Base-by-base conservation (phyloP, 495 filamentous ascomycete genomes). In the Xylaria cubensis region DNA sequence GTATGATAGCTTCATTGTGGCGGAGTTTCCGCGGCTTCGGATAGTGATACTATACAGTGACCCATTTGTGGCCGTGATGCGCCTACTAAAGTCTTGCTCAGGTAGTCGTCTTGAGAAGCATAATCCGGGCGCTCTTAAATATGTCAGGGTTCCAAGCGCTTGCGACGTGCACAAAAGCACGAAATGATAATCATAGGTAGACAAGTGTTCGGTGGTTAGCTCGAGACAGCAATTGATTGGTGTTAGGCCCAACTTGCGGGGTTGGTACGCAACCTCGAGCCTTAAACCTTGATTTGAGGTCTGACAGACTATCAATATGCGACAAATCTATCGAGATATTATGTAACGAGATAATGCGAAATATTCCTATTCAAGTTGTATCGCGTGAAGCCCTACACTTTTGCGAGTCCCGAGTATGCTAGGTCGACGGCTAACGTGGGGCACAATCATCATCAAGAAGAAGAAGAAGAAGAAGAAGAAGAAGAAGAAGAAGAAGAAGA, bases 1-100 rank as follows among this genome's bases (percentile, higher is more conserved):
- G 51, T 72, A 65, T n/a, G 39, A 32, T 26, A n/a, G 13, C 46
- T 53, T 70, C 68, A 63, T 63, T 32, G 6, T 71, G 29, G 10
- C 21, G 7, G n/a, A 34, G 19, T 24, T 32, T 71, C 48, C 34
- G 34, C 15, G 10, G 15, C 21, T 12, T 56, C 17, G 10, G 29
- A 56, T 55, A 34, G 13, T 5, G 19, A 42, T 53, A 12, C 8
- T 1, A 44, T 64, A 48, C 26, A 44, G 12, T 51, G 34, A 51
- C 69, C 48, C 34, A 64, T 71, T 56, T 56, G 36, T 46, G 44
- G 36, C 17, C 24, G 59, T 17, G 3, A 53, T 62, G 26, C 44
- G n/a, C 26, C 41, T 32, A 9, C 4, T 36, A 1, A 19, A 48
- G 32, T 17, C 44, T 34, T 64, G 7, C 8, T 44, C 19, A 29